Conservation (phyloP, 1,139 yeast species). For the Taiozyma onychis region DNA sequence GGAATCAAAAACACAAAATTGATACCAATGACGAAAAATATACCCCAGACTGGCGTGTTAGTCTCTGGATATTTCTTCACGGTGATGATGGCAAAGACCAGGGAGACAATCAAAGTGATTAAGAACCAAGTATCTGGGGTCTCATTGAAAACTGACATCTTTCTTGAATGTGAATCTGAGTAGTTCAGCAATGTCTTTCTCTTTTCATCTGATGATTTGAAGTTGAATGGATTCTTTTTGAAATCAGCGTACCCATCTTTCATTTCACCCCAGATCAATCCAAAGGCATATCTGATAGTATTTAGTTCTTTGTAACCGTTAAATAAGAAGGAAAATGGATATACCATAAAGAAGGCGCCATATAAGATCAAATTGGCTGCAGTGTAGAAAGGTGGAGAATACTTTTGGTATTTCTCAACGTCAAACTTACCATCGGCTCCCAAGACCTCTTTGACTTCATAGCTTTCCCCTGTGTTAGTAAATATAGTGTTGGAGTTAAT, state of each 20-base stretch:
- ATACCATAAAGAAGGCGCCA: slow-evolving; percentile 52
- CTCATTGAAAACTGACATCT: slow-evolving; percentile 52
- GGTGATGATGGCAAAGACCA: slow-evolving; percentile 43
- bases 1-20: slow-evolving; percentile 53
- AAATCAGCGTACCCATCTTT: not conserved
- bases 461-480: slow-evolving; percentile 45
- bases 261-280: not conserved
- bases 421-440: slow-evolving; percentile 29
- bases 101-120: slow-evolving; percentile 39
- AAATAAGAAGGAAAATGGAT: slow-evolving; percentile 53
- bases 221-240: not conserved
- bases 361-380: slow-evolving; percentile 52
- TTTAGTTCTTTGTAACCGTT: slow-evolving; percentile 27
- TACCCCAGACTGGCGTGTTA: slow-evolving; percentile 43
- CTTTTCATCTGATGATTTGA: not conserved
- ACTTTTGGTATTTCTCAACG: slow-evolving; percentile 33
- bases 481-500: slow-evolving; percentile 29
- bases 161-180: slow-evolving; percentile 50
- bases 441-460: slow-evolving; percentile 23
- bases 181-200: not conserved
- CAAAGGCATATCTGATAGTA: slow-evolving; percentile 15
- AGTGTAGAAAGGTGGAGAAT: slow-evolving; percentile 54
- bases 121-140: slow-evolving; percentile 62
- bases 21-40: slow-evolving; percentile 51
- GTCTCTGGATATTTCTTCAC: slow-evolving; percentile 41